Percentiles rank a stretch among this genome's conserved stretches.
Evolutionary conservation across 2,329 filamentous ascomycete genomes (phyloP).

Genomic region (Penicillium sp.): DNA sequence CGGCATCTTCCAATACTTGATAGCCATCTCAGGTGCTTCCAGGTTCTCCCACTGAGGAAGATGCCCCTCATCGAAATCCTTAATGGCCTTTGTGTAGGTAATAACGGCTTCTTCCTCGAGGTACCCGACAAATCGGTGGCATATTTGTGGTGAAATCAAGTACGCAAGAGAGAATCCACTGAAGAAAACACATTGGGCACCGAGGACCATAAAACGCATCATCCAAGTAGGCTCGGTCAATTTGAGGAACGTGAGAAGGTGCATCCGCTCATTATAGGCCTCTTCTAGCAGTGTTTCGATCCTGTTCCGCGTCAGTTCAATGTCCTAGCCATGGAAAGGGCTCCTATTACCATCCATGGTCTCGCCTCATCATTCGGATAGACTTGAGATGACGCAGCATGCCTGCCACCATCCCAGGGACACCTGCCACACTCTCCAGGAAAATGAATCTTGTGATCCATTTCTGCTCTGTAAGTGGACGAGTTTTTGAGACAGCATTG

Average conservation of each 20-base stretch:
- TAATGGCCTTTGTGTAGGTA: conserved; percentile 88
- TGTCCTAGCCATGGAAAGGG: too few relatives aligned
- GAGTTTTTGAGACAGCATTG: conserved; percentile 58
- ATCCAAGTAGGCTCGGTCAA: conserved; percentile 83
- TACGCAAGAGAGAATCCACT: conserved; percentile 90
- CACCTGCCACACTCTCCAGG: conserved; percentile 90
- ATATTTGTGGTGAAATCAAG: conserved; percentile 81
- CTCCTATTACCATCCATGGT: conserved; percentile 75
- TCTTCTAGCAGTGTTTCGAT: conserved; percentile 92
- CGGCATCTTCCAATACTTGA: conserved; percentile 94
- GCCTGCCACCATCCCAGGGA: conserved; percentile 95
- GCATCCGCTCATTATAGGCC: conserved; percentile 93
- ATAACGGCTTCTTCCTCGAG: conserved; percentile 96
- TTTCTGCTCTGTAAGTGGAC: conserved; percentile 75
- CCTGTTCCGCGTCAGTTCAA: conserved; percentile 49
- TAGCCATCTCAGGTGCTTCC: conserved; percentile 81
- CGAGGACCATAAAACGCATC: conserved; percentile 90
- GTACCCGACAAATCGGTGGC: conserved; percentile 95
- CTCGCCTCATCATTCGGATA: conserved; percentile 81
- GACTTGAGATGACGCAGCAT: conserved; percentile 90
- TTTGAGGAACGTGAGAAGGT: conserved; percentile 89
- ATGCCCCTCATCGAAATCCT: conserved; percentile 80
- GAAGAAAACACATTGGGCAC: conserved; percentile 94
- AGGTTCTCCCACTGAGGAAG: conserved; percentile 82
- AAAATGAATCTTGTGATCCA: conserved; percentile 93